phyloP scores from a whole-genome alignment of 768 basidiomycete species.

The Lactarius sanguifluus region DNA sequence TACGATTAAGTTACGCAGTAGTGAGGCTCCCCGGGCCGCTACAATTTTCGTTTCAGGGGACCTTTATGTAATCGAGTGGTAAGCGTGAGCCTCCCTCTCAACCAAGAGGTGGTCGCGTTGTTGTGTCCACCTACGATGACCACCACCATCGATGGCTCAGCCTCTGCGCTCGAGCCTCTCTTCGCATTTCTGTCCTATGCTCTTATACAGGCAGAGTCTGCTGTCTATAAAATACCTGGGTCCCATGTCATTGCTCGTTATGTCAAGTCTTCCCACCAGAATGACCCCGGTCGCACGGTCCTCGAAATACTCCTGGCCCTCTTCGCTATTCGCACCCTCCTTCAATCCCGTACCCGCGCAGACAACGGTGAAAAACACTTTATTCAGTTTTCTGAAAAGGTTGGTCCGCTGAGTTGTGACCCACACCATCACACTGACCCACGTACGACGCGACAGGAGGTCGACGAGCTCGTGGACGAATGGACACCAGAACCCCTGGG shows the following conservation, averaged over 20 bases:
- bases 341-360: conserved; percentile 85
- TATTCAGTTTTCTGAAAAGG: conserved; percentile 80
- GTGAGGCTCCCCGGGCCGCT: no score
- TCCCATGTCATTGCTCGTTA: conserved; percentile 80
- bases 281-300: conserved; percentile 90
- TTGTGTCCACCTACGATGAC: no score
- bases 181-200: conserved; percentile 66
- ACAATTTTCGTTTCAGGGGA: no score
- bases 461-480: conserved; percentile 94
- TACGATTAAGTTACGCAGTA: no score
- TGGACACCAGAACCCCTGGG: conserved; percentile 88
- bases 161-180: conserved; percentile 49
- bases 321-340: conserved; percentile 66
- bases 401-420: conserved; percentile 36
- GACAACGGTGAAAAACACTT: conserved; percentile 86
- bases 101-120: no score
- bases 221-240: conserved; percentile 47
- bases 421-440: background rate
- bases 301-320: conserved; percentile 82
- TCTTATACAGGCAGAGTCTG: conserved; percentile 58
- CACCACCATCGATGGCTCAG: no score
- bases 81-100: no score
- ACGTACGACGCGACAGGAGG: conserved; percentile 54
- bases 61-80: no score
- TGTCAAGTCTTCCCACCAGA: conserved; percentile 91